phyloP scores from a whole-genome alignment of 352 stramenopile species.

The Phytophthora crassamura region DNA sequence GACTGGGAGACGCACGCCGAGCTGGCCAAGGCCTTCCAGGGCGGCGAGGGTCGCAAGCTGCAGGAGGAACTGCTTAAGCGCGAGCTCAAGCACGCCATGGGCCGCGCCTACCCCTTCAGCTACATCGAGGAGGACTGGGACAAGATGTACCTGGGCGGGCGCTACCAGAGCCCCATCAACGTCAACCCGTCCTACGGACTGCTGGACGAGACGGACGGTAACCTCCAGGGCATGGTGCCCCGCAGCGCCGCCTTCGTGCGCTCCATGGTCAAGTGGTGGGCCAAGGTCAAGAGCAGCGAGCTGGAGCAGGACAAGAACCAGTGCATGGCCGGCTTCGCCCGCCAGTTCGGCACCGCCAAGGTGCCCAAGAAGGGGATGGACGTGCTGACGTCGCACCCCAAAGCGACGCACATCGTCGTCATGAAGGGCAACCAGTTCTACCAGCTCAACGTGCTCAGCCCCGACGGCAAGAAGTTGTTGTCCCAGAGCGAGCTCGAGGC shows the following conservation, averaged over 20 bases:
- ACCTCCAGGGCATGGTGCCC: slow-evolving; percentile 69
- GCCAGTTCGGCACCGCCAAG: slow-evolving; percentile 88
- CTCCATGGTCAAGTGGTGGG: slow-evolving; percentile 89
- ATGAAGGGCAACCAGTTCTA: slow-evolving; percentile 89
- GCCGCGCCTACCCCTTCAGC: slow-evolving; percentile 90
- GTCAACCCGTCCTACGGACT: slow-evolving; percentile 91
- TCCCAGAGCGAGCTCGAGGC: slow-evolving; percentile 74
- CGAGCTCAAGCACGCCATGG: slow-evolving; percentile 78
- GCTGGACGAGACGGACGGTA: slow-evolving; percentile 80
- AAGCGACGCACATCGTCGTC: slow-evolving; percentile 89
- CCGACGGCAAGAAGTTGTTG: slow-evolving; percentile 82
- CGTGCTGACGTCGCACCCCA: slow-evolving; percentile 75
- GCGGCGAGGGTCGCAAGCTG: slow-evolving; percentile 56
- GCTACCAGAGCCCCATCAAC: slow-evolving; percentile 92
- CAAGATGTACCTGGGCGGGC: slow-evolving; percentile 91
- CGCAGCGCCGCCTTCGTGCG: slow-evolving; percentile 82
- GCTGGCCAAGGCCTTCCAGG: slow-evolving; percentile 66
- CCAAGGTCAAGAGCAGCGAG: slow-evolving; percentile 88
- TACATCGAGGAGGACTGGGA: slow-evolving; percentile 95
- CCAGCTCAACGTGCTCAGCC: slow-evolving; percentile 82
- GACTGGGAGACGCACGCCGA: slow-evolving; percentile 75
- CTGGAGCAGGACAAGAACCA: slow-evolving; percentile 91
- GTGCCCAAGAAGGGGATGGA: slow-evolving; percentile 80
- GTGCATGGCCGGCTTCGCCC: slow-evolving; percentile 90
- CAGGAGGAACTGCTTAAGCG: slow-evolving; percentile 73